These are phyloP conservation scores for Yamadazyma kanchanaburiensis DNA, from an alignment of 1,139 yeast genomes.

Conservation along the genomic window DNA sequence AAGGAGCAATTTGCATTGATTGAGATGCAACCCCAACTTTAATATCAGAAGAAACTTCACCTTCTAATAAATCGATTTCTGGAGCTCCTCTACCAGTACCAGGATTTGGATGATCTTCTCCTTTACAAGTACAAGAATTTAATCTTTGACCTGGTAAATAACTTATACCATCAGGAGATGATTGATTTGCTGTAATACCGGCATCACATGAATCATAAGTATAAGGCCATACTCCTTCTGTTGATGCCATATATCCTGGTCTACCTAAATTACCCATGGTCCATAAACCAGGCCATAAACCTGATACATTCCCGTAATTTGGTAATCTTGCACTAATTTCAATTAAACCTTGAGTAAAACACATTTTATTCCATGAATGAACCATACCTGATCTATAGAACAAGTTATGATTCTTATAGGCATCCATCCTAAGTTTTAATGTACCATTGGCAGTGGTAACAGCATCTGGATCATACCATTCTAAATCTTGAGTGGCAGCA, in stretches of 20 bases:
- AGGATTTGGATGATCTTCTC: slow-evolving; percentile 74
- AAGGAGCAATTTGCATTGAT: slow-evolving; percentile 80
- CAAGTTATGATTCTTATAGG: slow-evolving; percentile 65
- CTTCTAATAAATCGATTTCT: slow-evolving; percentile 84
- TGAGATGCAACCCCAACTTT: slow-evolving; percentile 73
- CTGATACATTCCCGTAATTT: slow-evolving; percentile 63
- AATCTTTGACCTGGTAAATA: slow-evolving; percentile 76
- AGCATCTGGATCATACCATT: slow-evolving; percentile 90
- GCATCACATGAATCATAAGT: slow-evolving; percentile 81
- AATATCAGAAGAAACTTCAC: slow-evolving; percentile 49
- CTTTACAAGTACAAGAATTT: slow-evolving; percentile 66
- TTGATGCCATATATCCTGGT: slow-evolving; percentile 74
- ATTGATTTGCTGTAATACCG: slow-evolving; percentile 87
- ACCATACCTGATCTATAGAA: slow-evolving; percentile 83
- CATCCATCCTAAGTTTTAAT: slow-evolving; percentile 65
- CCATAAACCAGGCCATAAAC: slow-evolving; percentile 93
- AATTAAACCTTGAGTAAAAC: slow-evolving; percentile 73
- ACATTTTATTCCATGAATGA: slow-evolving; percentile 79
- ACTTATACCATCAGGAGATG: slow-evolving; percentile 76
- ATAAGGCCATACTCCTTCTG: slow-evolving; percentile 91
- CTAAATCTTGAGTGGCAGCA: slow-evolving; percentile 77
- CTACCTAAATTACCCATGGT: slow-evolving; percentile 82
- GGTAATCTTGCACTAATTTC: slow-evolving; percentile 73
- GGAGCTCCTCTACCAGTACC: slow-evolving; percentile 89
- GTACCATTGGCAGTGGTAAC: slow-evolving; percentile 66